Base-by-base conservation (phyloP, 140 eudicot genomes). In the Flaveria floridana region DNA sequence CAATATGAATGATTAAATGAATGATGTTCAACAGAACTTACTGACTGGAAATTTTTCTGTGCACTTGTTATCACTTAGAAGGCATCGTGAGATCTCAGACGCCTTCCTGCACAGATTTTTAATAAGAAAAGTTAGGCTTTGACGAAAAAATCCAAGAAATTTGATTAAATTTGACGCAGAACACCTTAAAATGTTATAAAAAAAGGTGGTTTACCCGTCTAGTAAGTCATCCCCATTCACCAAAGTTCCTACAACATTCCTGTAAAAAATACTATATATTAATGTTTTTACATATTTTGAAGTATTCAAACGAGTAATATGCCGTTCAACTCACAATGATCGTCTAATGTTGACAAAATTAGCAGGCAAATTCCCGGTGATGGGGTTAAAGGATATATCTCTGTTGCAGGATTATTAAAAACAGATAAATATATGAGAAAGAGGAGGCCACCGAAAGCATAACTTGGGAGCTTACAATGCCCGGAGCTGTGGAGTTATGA, bases 371-470 rank as follows among this genome's bases (percentile, higher is more conserved):
- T 78, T 86, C 12, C 95, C 95, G 2, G 85, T 59, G 66, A 88
- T 75, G 64, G 95, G 76, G 81, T 88, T 88, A 83, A 84, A 88
- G 73, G 95, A 88, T 42, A 88, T 73, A 70, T 88, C 95, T 73
- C 95, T 88, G 85, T 52, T 34, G 68, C 62, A 79, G 75, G 28
- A 65, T 69, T 0, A 70, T 51, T 53, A 11, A 13, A 12, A 57
- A 50, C 0, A 18, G 8, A 26, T 44, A 57, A 46, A 48, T 16
- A 53, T 53, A 71, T 50, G 47, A 74, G 68, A 37, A 68, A 13
- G 7, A 65, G 64, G 39, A 30, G n/a, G 51, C 3, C 37, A 20
- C 16, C n/a, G 2, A 68, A 61, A 58, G 15, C 25, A 20, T 13
- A 9, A 76, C 20, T 68, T 61, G 0, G 15, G 63, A 61, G 71